A percentile compares a stretch with the other conserved stretches of the same genome.
phyloP scores from a whole-genome alignment of 169 alveolate species.

The Plasmodium knowlesi region DNA sequence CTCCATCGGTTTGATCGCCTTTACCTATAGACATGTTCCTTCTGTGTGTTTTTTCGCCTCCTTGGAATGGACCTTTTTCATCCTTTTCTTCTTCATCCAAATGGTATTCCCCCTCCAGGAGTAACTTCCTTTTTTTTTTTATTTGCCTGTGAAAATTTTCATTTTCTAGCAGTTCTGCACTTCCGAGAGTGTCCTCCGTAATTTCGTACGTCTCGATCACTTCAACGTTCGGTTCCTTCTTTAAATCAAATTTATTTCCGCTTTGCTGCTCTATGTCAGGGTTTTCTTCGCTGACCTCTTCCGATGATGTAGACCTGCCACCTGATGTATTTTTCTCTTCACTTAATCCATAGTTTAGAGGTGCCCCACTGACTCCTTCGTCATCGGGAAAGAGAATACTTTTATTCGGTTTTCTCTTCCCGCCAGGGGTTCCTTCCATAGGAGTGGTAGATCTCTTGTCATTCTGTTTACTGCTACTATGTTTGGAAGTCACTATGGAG shows the following conservation, averaged over 20 bases:
- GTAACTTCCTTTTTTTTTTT: conserved; percentile 27
- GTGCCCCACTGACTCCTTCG: neutral
- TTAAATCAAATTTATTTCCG: neutral
- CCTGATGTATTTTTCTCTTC: neutral
- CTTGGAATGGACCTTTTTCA: neutral
- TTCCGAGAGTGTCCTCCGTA: conserved; percentile 4
- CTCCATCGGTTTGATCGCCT: neutral
- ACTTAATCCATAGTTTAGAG: neutral
- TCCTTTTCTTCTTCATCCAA: conserved; percentile 6
- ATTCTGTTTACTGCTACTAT: neutral
- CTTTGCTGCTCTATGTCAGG: neutral
- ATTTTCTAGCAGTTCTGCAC: conserved; percentile 1
- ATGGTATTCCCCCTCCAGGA: neutral
- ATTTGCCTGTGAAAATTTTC: conserved; percentile 30
- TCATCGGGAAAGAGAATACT: neutral
- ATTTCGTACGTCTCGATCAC: conserved; percentile 58
- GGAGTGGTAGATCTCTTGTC: neutral
- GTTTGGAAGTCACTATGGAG: neutral
- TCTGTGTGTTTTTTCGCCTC: neutral
- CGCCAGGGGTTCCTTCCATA: neutral
- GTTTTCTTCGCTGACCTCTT: neutral
- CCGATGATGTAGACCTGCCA: neutral
- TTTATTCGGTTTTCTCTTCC: neutral
- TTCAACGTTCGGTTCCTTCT: conserved; percentile 20
- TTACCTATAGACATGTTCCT: neutral